Percentiles rank a stretch among this genome's conserved stretches.
Conservation (phyloP, 129 eudicot genomes). For the Chrysanthemum makinoi region DNA sequence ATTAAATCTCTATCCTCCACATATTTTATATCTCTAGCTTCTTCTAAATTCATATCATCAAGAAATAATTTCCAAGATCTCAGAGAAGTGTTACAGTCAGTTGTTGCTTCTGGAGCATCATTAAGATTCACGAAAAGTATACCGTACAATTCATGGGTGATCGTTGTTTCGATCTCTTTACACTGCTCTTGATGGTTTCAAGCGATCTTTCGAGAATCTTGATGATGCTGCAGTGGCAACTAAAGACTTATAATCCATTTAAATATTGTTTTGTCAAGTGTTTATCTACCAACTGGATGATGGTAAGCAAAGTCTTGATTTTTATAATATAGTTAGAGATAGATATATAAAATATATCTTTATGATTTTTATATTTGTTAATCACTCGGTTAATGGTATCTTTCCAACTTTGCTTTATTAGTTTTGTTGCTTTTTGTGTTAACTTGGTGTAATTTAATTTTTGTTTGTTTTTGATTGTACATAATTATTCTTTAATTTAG, state of each 20-base stretch:
- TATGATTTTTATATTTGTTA: conserved; percentile 12
- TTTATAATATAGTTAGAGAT: not conserved
- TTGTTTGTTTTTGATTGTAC: conserved; percentile 1
- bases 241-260: conserved; percentile 33
- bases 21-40: not conserved
- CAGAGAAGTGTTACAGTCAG: conserved; percentile 34
- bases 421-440: conserved; percentile 40
- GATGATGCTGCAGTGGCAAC: conserved; percentile 79
- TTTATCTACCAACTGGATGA: conserved; percentile 26
- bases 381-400: conserved; percentile 18
- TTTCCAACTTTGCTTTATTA: conserved; percentile 1
- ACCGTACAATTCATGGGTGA: not conserved
- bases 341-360: not conserved
- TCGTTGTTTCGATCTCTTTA: not conserved
- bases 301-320: conserved; percentile 23
- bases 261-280: not conserved
- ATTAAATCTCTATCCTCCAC: conserved; percentile 10
- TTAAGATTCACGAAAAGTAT: conserved; percentile 56
- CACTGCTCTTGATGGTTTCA: not conserved
- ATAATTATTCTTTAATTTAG: conserved; percentile 1
- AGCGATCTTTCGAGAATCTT: conserved; percentile 52
- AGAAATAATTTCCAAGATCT: not conserved
- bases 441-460: conserved; percentile 11
- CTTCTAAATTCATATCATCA: not conserved
- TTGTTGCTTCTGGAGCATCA: conserved; percentile 67